These are phyloP conservation scores for Millerozyma acaciae DNA, from an alignment of 805 yeast genomes.

Conservation along the genomic window DNA sequence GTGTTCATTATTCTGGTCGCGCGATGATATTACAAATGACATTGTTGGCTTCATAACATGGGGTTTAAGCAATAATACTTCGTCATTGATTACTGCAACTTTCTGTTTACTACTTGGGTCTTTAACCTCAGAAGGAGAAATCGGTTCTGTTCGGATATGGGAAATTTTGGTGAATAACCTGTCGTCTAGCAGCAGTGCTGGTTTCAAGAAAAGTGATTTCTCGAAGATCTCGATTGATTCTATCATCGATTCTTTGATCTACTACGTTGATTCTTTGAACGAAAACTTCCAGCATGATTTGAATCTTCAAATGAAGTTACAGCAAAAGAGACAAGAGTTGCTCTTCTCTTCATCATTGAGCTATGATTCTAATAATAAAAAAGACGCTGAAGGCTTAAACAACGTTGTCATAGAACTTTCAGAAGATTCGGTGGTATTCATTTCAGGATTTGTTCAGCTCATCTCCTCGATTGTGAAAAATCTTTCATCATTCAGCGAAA, in stretches of 20 bases:
- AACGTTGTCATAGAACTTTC: conserved; percentile 51
- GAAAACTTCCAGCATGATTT: conserved; percentile 35
- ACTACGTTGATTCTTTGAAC: conserved; percentile 47
- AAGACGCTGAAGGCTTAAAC: conserved; percentile 28
- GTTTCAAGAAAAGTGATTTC: conserved; percentile 33
- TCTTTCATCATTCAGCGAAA: conserved; percentile 18
- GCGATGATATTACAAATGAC: conserved; percentile 39
- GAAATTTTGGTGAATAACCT: conserved; percentile 32
- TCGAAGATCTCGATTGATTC: conserved; percentile 52
- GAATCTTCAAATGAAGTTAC: conserved; percentile 23
- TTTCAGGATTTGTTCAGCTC: conserved; percentile 70
- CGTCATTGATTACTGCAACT: conserved; percentile 77
- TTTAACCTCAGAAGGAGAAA: conserved; percentile 56
- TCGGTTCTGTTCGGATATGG: conserved; percentile 43
- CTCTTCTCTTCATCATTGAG: conserved; percentile 14
- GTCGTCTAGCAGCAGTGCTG: conserved; percentile 9
- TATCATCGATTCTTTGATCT: conserved; percentile 50
- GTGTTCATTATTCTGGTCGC: conserved; percentile 59
- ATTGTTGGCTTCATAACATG: conserved; percentile 80
- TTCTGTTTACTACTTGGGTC: conserved; percentile 78
- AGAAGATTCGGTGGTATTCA: conserved; percentile 73
- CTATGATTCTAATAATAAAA: conserved; percentile 10
- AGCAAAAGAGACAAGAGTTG: conserved; percentile 35
- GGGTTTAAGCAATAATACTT: conserved; percentile 76
- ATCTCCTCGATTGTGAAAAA: conserved; percentile 39